Percentiles rank a stretch among this genome's conserved stretches.
These are phyloP conservation scores for Ogataea nitratoaversa DNA, from an alignment of 805 yeast species.

Conservation along the genomic window DNA sequence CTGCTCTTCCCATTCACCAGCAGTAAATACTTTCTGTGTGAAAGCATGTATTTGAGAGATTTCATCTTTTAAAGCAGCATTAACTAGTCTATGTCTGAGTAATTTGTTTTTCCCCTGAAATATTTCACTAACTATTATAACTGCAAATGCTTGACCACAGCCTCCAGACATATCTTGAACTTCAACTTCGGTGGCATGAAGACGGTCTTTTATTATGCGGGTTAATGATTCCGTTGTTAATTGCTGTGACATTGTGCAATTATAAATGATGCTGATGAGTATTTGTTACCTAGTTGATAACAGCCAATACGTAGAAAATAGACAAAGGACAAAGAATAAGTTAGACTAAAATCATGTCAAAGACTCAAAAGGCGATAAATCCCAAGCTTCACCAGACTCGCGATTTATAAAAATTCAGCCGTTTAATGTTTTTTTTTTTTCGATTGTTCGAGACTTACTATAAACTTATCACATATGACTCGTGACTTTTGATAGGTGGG, in stretches of 20 bases:
- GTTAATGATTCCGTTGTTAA: conserved; percentile 39
- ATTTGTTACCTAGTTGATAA: no score
- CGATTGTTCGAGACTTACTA: no score
- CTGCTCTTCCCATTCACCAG: conserved; percentile 73
- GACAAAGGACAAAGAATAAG: no score
- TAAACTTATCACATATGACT: no score
- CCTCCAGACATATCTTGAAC: conserved; percentile 86
- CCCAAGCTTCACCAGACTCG: no score
- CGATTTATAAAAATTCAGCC: no score
- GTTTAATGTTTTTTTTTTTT: no score
- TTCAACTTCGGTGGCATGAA: conserved; percentile 62
- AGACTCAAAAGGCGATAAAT: no score
- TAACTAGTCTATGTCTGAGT: conserved; percentile 83
- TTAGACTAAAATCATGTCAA: no score
- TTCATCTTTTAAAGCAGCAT: conserved; percentile 74
- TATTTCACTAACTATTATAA: conserved; percentile 66
- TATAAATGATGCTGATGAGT: no score
- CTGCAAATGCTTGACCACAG: conserved; percentile 97
- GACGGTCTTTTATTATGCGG: conserved; percentile 46
- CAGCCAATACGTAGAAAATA: no score
- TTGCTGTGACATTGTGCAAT: conserved; percentile 16
- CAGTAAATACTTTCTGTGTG: conserved; percentile 85
- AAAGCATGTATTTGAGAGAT: conserved; percentile 89
- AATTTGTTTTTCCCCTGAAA: conserved; percentile 82
- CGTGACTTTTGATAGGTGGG: no score